Evolutionary conservation across 73 alveolate genomes (phyloP).

Genomic region (Paraurostyla sp.): DNA sequence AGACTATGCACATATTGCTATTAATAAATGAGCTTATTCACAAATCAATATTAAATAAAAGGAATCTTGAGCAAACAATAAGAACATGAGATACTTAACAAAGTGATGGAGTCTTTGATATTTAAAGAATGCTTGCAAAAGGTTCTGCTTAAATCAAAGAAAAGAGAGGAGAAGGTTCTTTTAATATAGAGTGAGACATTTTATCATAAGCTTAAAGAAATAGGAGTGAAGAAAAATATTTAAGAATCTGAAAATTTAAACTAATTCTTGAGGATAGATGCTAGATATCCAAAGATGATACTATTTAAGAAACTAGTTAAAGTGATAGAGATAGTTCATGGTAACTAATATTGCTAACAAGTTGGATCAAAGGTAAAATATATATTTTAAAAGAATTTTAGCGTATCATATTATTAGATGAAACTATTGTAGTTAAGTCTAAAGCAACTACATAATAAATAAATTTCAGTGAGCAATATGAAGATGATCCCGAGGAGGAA

Average conservation of each 20-base stretch:
- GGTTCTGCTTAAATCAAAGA: neutral
- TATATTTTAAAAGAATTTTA: too few species aligned
- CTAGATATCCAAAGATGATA: neutral
- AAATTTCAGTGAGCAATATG: neutral
- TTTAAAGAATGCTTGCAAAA: constrained; percentile 18
- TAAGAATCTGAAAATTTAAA: neutral
- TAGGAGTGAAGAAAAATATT: neutral
- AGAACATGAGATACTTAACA: neutral
- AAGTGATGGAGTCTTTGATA: constrained; percentile 8
- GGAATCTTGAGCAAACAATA: neutral
- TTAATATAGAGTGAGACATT: neutral
- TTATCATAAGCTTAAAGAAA: neutral
- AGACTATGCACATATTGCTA: neutral
- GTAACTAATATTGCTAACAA: neutral
- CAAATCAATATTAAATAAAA: neutral
- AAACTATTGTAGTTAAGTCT: constrained; percentile 10
- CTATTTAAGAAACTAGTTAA: constrained; percentile 34
- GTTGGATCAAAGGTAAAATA: neutral
- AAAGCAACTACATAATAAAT: neutral
- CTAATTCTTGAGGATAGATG: neutral
- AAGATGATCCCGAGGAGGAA: neutral
- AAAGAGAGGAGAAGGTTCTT: constrained; percentile 2
- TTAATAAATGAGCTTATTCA: neutral
- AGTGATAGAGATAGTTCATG: neutral
- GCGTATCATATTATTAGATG: neutral